A percentile compares a stretch with the other conserved stretches of the same genome.
phyloP scores from a whole-genome alignment of 768 basidiomycete genomes.

The Rhodotorula babjevae region DNA sequence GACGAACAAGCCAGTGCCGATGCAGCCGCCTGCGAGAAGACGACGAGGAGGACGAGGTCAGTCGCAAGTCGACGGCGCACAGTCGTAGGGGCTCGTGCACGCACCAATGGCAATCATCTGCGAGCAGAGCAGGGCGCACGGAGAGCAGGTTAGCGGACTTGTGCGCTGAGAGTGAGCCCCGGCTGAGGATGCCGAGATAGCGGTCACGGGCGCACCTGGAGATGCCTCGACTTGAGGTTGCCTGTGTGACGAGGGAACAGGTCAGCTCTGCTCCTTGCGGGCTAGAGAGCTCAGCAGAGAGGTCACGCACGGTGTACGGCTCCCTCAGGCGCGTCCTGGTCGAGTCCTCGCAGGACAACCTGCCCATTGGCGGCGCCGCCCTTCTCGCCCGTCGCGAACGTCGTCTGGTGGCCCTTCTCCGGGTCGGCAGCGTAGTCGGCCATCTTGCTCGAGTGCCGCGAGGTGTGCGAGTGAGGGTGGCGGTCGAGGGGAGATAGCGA shows the following conservation, averaged over 20 bases:
- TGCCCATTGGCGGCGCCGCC: not conserved
- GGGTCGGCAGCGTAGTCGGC: not conserved
- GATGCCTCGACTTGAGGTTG: constrained; percentile 6
- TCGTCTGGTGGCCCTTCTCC: not conserved
- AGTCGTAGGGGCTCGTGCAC: too few species aligned
- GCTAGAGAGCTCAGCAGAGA: too few species aligned
- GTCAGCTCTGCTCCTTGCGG: too few species aligned
- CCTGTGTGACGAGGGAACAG: not conserved
- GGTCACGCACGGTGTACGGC: constrained; percentile 7
- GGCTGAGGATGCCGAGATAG: not conserved
- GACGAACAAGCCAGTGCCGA: constrained; percentile 52
- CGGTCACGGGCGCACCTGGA: not conserved
- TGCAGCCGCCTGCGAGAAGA: not conserved
- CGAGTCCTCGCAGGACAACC: not conserved
- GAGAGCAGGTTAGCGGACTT: too few species aligned
- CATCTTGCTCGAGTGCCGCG: not conserved
- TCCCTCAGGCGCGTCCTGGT: not conserved
- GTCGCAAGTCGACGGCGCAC: not conserved
- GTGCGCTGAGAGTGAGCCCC: not conserved
- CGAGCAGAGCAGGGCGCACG: too few species aligned
- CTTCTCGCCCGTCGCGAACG: not conserved
- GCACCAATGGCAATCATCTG: constrained; percentile 5
- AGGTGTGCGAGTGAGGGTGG: not conserved
- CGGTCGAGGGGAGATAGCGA: not conserved
- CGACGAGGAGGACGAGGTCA: not conserved